phyloP scores from a whole-genome alignment of 116 monocot species.

The Papilionanthe hybrid region DNA sequence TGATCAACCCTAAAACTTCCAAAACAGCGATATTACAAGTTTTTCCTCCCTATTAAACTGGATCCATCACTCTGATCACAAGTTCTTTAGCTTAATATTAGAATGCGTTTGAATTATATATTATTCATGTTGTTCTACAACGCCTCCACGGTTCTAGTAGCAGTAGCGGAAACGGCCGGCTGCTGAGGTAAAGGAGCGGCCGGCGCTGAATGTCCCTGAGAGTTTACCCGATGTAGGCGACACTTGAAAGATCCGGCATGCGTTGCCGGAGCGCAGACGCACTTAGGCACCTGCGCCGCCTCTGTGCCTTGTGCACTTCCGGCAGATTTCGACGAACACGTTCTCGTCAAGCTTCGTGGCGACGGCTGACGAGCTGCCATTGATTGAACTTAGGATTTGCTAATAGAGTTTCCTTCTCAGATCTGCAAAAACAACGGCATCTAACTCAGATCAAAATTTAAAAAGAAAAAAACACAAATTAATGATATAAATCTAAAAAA shows the following conservation, averaged over 20 bases:
- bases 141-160: constrained; percentile 12
- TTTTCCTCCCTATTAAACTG: not conserved
- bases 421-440: not conserved
- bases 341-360: not conserved
- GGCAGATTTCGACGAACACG: constrained; percentile 4
- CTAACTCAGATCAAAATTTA: not conserved
- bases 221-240: constrained; percentile 32
- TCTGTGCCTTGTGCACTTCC: not conserved
- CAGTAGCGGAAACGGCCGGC: constrained; percentile 2
- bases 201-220: constrained; percentile 13
- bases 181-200: not conserved
- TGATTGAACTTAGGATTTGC: no score
- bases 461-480: not conserved
- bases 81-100: not conserved
- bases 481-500: not conserved
- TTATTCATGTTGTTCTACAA: not conserved
- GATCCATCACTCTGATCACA: not conserved
- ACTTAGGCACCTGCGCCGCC: constrained; percentile 15
- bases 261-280: constrained; percentile 36
- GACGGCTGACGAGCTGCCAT: not conserved
- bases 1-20: not conserved
- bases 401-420: not conserved
- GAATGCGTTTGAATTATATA: not conserved
- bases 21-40: not conserved
- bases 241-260: constrained; percentile 44